Conservation (phyloP, 768 basidiomycete species). For the Pleurotus giganteus region DNA sequence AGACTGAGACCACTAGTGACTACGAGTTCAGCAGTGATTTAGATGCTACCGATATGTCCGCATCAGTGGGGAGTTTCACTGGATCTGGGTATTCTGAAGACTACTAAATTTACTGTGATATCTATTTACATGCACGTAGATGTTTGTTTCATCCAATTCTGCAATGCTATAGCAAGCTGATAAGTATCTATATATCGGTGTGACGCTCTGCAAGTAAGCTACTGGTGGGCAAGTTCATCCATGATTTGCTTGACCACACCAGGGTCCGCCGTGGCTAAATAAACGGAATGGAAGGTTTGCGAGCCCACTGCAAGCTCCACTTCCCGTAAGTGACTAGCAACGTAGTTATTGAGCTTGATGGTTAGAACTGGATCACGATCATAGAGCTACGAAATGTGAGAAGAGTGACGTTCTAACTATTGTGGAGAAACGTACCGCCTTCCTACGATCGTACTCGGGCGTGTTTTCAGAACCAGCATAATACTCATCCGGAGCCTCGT, state of each 20-base stretch:
- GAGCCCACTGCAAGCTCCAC: constrained; percentile 57
- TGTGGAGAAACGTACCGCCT: constrained; percentile 46
- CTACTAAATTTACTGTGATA: constrained; percentile 7
- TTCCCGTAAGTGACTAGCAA: constrained; percentile 58
- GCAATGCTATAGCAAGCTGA: background rate
- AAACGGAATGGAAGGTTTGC: constrained; percentile 54
- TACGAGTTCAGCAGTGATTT: constrained; percentile 60
- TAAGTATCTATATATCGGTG: background rate
- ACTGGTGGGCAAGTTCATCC: constrained; percentile 38
- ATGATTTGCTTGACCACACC: constrained; percentile 72
- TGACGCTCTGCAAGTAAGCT: background rate
- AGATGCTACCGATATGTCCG: constrained; percentile 53
- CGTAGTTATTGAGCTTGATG: constrained; percentile 56
- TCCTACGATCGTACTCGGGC: constrained; percentile 73
- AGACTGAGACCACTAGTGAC: constrained; percentile 44
- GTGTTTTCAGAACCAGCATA: constrained; percentile 69
- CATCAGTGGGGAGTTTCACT: constrained; percentile 51
- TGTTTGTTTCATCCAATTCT: background rate
- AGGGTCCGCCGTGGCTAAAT: constrained; percentile 67
- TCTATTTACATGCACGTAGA: background rate
- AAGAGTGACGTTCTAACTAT: constrained; percentile 2
- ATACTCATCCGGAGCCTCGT: constrained; percentile 54
- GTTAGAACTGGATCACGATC: constrained; percentile 73
- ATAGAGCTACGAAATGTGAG: constrained; percentile 46
- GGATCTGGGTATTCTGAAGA: constrained; percentile 43